Evolutionary conservation across 495 filamentous ascomycete genomes (phyloP), one percentile per base, ranked within the genome.

Genomic region (Aspergillus biplanus): DNA sequence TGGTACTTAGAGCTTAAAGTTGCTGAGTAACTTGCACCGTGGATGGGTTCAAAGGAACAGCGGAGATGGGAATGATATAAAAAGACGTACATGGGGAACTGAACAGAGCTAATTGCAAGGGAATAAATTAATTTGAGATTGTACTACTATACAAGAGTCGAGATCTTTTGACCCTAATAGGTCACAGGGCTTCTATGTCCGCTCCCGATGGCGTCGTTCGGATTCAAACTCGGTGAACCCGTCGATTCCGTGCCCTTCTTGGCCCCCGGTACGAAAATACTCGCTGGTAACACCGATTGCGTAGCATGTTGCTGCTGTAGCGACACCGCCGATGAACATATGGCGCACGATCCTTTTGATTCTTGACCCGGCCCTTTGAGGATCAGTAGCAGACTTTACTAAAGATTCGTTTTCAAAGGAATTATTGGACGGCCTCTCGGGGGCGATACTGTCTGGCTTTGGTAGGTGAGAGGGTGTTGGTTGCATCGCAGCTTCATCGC

Each of bases 261-360:
- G 52, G 0, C 85, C 86, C 1, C 87, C 86, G 4, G 83, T 87
- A 53, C 77, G 79, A 69, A 92, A 87, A 59, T 84, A 88, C 68
- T 93, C 89, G 6, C 76, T 75, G 13, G 88, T 81, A n/a, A 89
- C 89, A 4, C 89, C 89, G 46, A 91, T 68, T 4, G 85, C 85
- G 75, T 92, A 93, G 32, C 83, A 86, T 21, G 84, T 79, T 16
- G 80, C 87, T 5, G 83, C 90, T 0, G 87, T 82, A 69, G 83
- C 85, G 0, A 73, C 77, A 4, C 86, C 86, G 9, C 84, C 82
- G n/a, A 87, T 63, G 0, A 87, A 50, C 58, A 89, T 73, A 31
- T 82, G 75, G 71, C 80, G 86, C 4, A 80, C 65, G 13, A 77
- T 75, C 50, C 67, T 80, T 61, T 73, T 64, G 44, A 59, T 59